These are phyloP conservation scores for Daucus carota DNA, from an alignment of 129 eudicot genomes.

Conservation along the genomic window DH1_v3.0 NC_030386.2:34571501-34572000, in stretches of 20 bases:
- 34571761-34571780: no score
- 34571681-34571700: neutral
- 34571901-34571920: neutral
- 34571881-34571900: neutral
- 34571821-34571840: no score
- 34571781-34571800: no score
- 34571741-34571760: no score
- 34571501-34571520: constrained; percentile 28
- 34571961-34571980: neutral
- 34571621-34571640: constrained; percentile 60
- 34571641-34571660: constrained; percentile 58
- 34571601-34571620: constrained; percentile 60
- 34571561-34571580: constrained; percentile 62
- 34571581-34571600: constrained; percentile 40
- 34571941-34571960: neutral
- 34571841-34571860: neutral
- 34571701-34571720: neutral
- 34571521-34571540: constrained; percentile 63
- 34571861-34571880: neutral
- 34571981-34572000: neutral
- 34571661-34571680: constrained; percentile 13
- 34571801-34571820: no score
- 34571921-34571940: neutral
- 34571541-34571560: constrained; percentile 73
- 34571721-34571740: neutral